phyloP scores from a whole-genome alignment of 371 early-diverging fungal genomes.

The Apophysomyces trapeziformis region DNA sequence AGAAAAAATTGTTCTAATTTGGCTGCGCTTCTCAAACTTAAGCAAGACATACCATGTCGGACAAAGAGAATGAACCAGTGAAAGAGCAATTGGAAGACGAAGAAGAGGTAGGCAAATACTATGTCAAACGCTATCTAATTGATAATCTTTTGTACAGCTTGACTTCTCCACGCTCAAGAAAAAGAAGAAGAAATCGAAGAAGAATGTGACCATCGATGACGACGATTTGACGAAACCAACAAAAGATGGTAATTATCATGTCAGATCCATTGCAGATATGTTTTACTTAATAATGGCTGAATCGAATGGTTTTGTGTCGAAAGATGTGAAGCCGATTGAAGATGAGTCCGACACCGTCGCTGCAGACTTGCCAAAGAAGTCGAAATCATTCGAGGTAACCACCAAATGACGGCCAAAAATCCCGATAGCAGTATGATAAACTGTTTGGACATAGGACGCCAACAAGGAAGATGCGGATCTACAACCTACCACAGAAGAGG shows the following conservation, averaged over 20 bases:
- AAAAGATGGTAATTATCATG: slow-evolving; percentile 11
- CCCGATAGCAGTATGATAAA: slow-evolving; percentile 1
- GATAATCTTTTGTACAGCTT: slow-evolving; percentile 21
- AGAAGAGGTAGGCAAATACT: slow-evolving; percentile 19
- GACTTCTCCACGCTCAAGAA: slow-evolving; percentile 43
- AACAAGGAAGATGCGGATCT: slow-evolving; percentile 46
- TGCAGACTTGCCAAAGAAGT: slow-evolving; percentile 81
- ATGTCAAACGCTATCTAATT: not conserved
- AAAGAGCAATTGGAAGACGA: slow-evolving; percentile 52
- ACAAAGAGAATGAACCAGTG: slow-evolving; percentile 53
- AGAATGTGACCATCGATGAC: slow-evolving; percentile 44
- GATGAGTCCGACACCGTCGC: slow-evolving; percentile 71
- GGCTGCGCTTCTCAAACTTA: not conserved
- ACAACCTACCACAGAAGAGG: slow-evolving; percentile 49
- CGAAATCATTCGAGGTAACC: slow-evolving; percentile 54
- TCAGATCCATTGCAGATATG: no score
- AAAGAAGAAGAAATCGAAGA: slow-evolving; percentile 53
- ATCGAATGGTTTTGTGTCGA: not conserved
- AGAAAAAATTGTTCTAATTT: not conserved
- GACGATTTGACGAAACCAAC: slow-evolving; percentile 16
- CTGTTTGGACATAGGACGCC: slow-evolving; percentile 31
- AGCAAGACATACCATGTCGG: slow-evolving; percentile 35
- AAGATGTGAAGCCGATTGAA: slow-evolving; percentile 42
- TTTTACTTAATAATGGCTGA: no score
- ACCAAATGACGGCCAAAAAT: no score